Percentiles rank a stretch among this genome's conserved stretches.
These are phyloP conservation scores for Raphanus sativus DNA, from an alignment of 345 rosid species.

Conservation along the genomic window DNA sequence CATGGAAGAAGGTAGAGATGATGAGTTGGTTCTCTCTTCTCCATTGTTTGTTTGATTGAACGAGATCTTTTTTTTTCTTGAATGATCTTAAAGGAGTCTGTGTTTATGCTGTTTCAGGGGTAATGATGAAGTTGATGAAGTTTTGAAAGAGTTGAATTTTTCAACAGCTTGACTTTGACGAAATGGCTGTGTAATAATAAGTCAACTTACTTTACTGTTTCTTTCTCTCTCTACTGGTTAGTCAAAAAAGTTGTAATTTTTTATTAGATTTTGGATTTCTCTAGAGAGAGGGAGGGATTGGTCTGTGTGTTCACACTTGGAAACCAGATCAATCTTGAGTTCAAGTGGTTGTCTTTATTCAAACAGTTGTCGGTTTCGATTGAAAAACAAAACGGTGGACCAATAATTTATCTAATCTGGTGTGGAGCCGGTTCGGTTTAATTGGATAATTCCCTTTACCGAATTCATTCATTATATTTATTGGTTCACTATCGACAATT, in stretches of 20 bases:
- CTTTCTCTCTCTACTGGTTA: slow-evolving; percentile 14
- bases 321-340: slow-evolving; percentile 17
- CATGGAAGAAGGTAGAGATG: slow-evolving; percentile 25
- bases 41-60: slow-evolving; percentile 13
- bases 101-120: not conserved
- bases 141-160: slow-evolving; percentile 14
- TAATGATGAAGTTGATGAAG: not conserved
- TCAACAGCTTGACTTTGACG: slow-evolving; percentile 22
- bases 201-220: slow-evolving; percentile 4
- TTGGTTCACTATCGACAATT: not conserved
- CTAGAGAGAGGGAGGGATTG: not conserved
- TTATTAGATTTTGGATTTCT: not conserved
- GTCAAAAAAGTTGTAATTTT: slow-evolving; percentile 16
- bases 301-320: slow-evolving; percentile 21
- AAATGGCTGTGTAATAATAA: not conserved
- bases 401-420: not conserved
- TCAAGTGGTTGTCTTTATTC: slow-evolving; percentile 24
- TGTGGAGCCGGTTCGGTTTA: slow-evolving; percentile 18
- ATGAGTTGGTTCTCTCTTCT: slow-evolving; percentile 24
- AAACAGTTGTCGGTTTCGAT: slow-evolving; percentile 18
- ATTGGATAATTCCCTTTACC: not conserved
- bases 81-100: not conserved
- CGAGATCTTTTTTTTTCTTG: not conserved
- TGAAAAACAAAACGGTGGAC: not conserved
- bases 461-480: not conserved